Evolutionary conservation across 306 rosid species (phyloP).

Genomic region (Prosopis cineraria): DNA sequence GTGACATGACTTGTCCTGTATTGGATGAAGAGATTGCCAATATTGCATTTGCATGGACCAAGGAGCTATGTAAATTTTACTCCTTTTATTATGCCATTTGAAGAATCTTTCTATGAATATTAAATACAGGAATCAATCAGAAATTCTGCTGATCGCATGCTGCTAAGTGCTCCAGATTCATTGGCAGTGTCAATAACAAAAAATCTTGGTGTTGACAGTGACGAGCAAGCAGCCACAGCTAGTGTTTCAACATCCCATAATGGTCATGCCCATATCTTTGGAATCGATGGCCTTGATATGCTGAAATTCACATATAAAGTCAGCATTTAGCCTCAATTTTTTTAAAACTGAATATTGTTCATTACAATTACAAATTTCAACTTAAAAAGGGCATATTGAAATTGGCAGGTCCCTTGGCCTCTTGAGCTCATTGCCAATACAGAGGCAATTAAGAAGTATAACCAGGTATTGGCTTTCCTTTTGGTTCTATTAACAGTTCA

Average conservation of each 20-base stretch:
- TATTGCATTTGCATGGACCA: conserved; percentile 8
- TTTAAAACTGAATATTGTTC: conserved; percentile 16
- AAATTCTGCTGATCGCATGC: conserved; percentile 85
- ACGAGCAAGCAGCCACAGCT: conserved; percentile 56
- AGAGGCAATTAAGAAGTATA: conserved; percentile 92
- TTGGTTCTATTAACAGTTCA: conserved; percentile 25
- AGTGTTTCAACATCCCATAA: conserved; percentile 55
- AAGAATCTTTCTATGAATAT: conserved; percentile 33
- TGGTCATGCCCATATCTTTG: conserved; percentile 60
- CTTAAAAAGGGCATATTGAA: conserved; percentile 14
- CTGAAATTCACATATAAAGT: conserved; percentile 90
- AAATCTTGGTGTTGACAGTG: conserved; percentile 49
- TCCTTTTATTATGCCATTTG: conserved; percentile 9
- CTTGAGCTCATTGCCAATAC: conserved; percentile 93
- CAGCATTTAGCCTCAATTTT: conserved; percentile 32
- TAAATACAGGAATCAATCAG: conserved; percentile 86
- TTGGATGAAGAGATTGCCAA: conserved; percentile 13
- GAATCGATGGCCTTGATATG: conserved; percentile 87
- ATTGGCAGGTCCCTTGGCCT: conserved; percentile 93
- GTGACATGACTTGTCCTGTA: conserved; percentile 18
- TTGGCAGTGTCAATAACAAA: conserved; percentile 73
- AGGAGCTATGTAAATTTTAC: conserved; percentile 25
- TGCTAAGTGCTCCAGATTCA: conserved; percentile 88
- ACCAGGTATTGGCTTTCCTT: conserved; percentile 63
- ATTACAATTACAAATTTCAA: conserved; percentile 14